Evolutionary conservation across 306 rosid species (phyloP).

Genomic region (Trifolium subterraneum): DNA sequence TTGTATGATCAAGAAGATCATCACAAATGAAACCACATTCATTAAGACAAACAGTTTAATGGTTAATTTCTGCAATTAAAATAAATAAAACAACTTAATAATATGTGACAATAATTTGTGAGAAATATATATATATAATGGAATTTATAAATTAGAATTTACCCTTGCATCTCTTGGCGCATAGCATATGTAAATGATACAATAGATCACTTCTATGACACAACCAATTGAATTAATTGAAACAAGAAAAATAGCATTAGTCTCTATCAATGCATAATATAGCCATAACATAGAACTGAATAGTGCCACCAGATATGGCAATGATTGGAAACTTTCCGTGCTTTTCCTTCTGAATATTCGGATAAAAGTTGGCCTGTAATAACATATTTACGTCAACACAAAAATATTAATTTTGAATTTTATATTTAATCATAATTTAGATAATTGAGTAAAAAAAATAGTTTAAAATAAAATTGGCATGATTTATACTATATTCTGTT

Average conservation of each 20-base stretch:
- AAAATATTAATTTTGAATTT: not conserved
- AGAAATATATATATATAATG: not conserved
- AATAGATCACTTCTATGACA: slow-evolving; percentile 60
- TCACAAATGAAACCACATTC: slow-evolving; percentile 56
- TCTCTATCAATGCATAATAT: slow-evolving; percentile 61
- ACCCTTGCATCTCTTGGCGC: slow-evolving; percentile 65
- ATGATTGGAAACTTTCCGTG: slow-evolving; percentile 68
- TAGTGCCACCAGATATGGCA: slow-evolving; percentile 78
- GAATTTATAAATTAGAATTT: not conserved
- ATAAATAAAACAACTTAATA: not conserved
- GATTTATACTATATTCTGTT: not conserved
- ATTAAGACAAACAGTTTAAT: slow-evolving; percentile 47
- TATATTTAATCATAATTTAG: not conserved
- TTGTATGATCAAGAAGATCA: slow-evolving; percentile 44
- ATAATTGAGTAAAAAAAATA: too few relatives aligned
- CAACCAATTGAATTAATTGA: slow-evolving; percentile 76
- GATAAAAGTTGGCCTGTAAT: slow-evolving; percentile 70
- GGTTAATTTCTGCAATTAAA: slow-evolving; percentile 36
- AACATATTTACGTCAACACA: not conserved
- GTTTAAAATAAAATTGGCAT: not conserved
- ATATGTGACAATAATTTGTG: not conserved
- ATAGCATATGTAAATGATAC: slow-evolving; percentile 52
- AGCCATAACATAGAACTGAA: slow-evolving; percentile 79
- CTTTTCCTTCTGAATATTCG: slow-evolving; percentile 65
- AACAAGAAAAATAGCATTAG: slow-evolving; percentile 51